A percentile compares a stretch with the other conserved stretches of the same genome.
phyloP scores from a whole-genome alignment of 139 green algal species.

The Micromonas pusilla region DNA sequence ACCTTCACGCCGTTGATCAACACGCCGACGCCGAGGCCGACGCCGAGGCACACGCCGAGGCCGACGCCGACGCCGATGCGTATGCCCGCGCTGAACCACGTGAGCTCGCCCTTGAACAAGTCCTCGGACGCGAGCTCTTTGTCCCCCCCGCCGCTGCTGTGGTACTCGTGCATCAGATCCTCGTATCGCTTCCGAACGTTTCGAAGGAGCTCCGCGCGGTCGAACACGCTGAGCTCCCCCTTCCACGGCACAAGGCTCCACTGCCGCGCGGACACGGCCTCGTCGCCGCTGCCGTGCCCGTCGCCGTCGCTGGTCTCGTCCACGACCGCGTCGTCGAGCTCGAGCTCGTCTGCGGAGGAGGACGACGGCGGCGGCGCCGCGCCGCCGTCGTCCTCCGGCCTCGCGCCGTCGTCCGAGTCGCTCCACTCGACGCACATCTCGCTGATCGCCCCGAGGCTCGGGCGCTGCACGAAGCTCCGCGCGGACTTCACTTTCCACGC shows the following conservation, averaged over 20 bases:
- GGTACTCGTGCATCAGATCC: not conserved
- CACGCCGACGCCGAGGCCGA: conserved; percentile 17
- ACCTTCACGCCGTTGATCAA: conserved; percentile 6
- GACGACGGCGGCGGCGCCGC: too few species aligned
- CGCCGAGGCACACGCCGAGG: conserved; percentile 18
- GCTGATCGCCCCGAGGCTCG: not conserved
- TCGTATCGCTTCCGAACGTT: not conserved
- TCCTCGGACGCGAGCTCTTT: not conserved
- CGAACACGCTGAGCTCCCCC: not conserved
- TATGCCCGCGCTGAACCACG: conserved; percentile 18
- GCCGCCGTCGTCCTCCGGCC: too few species aligned
- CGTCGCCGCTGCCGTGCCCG: not conserved
- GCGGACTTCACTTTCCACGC: not conserved
- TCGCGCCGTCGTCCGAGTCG: too few species aligned
- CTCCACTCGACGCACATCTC: too few species aligned
- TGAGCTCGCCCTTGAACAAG: not conserved
- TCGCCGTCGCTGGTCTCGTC: not conserved
- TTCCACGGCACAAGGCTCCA: not conserved
- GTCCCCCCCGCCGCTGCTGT: not conserved
- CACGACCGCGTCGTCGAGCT: not conserved
- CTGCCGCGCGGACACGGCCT: too few species aligned
- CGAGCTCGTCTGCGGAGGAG: too few species aligned
- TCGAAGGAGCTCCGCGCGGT: not conserved
- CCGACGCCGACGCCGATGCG: conserved; percentile 25
- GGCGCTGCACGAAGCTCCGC: not conserved